Evolutionary conservation across 169 alveolate species (phyloP).

Genomic region (Plasmodium reichenowi): DNA sequence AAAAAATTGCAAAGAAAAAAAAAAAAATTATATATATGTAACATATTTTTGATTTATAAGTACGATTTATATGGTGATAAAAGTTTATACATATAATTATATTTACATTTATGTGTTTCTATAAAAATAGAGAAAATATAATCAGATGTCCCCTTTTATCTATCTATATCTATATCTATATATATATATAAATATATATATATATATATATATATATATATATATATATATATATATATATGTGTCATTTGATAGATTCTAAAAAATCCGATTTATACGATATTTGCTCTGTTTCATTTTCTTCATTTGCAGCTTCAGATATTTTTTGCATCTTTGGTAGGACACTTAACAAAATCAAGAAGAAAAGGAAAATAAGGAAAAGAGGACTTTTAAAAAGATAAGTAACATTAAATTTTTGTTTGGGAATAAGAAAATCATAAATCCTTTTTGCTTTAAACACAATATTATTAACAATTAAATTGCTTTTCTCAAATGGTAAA

Average conservation of each 20-base stretch:
- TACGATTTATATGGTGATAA: no score
- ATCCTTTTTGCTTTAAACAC: slow-evolving; percentile 39
- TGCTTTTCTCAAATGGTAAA: slow-evolving; percentile 69
- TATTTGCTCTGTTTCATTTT: neutral
- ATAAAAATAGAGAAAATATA: no score
- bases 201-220: neutral
- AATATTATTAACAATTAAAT: slow-evolving; percentile 46
- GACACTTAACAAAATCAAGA: slow-evolving; percentile 59
- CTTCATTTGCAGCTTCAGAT: slow-evolving; percentile 64
- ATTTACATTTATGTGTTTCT: no score
- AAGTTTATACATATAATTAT: no score
- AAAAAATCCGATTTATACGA: slow-evolving; percentile 58
- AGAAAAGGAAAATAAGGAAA: slow-evolving; percentile 64
- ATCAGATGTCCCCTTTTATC: no score
- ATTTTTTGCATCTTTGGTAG: slow-evolving; percentile 71
- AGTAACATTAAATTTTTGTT: slow-evolving; percentile 34
- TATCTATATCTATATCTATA: neutral
- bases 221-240: neutral
- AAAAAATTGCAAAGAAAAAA: no score
- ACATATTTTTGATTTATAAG: no score
- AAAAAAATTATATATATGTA: neutral
- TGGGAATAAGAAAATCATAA: slow-evolving; percentile 57
- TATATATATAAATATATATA: neutral
- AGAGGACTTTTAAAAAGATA: slow-evolving; percentile 70
- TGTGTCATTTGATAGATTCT: slow-evolving; percentile 30